A percentile compares a stretch with the other conserved stretches of the same genome.
phyloP scores from a whole-genome alignment of 2,329 filamentous ascomycete genomes.

The Cordyceps militaris region DNA sequence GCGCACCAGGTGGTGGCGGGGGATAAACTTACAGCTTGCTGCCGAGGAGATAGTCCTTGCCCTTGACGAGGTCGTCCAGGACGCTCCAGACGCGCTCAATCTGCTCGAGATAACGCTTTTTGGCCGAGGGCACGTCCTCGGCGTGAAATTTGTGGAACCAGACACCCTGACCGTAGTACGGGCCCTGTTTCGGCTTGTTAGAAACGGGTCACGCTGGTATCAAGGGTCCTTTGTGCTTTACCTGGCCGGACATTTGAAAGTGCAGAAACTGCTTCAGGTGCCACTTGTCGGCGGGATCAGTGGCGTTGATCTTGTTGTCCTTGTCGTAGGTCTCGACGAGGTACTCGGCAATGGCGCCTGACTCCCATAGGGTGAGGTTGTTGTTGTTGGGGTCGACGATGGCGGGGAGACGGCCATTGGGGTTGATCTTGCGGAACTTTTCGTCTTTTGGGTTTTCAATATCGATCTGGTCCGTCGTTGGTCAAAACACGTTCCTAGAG shows the following conservation, averaged over 20 bases:
- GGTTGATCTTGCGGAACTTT: constrained; percentile 15
- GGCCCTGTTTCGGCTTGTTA: constrained; percentile 18
- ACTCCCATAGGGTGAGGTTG: constrained; percentile 18
- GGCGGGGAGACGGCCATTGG: constrained; percentile 15
- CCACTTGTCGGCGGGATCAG: constrained; percentile 16
- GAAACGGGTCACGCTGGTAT: neutral
- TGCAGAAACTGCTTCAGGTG: constrained; percentile 18
- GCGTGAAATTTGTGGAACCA: constrained; percentile 18
- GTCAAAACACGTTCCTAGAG: neutral
- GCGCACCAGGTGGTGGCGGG: neutral
- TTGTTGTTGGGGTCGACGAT: constrained; percentile 18
- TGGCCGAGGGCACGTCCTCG: constrained; percentile 19
- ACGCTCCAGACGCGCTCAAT: constrained; percentile 21
- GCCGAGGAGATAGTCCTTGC: constrained; percentile 13
- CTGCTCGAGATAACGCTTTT: constrained; percentile 22
- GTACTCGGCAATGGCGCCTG: constrained; percentile 19
- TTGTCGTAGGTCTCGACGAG: constrained; percentile 19
- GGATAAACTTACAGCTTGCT: constrained; percentile 8
- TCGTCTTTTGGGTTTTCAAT: constrained; percentile 3
- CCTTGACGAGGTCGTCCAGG: constrained; percentile 12
- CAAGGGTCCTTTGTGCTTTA: neutral
- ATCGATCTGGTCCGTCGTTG: neutral
- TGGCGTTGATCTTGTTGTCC: constrained; percentile 13
- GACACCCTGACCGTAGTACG: constrained; percentile 22
- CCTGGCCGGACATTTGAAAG: constrained; percentile 19